Conservation (phyloP, 1,284 basidiomycete species). For the Ustilago trichophora region DNA sequence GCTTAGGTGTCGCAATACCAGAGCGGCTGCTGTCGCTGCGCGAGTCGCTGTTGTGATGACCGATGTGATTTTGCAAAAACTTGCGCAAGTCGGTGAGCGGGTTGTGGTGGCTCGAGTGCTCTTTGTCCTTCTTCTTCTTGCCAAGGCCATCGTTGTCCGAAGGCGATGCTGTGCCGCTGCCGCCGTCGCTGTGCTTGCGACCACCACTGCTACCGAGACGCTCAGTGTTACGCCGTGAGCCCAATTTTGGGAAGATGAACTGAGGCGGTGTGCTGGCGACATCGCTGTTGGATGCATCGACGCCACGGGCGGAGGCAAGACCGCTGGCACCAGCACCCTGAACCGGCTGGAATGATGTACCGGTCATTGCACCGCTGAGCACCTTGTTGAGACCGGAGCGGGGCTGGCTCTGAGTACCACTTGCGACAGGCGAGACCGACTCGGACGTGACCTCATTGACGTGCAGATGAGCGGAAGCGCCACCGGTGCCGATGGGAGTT, state of each 20-base stretch:
- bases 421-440: slow-evolving; percentile 22
- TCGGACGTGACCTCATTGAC: slow-evolving; percentile 8
- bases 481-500: slow-evolving; percentile 49
- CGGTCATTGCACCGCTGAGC: slow-evolving; percentile 42
- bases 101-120: slow-evolving; percentile 44
- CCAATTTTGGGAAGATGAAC: slow-evolving; percentile 63
- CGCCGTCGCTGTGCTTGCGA: slow-evolving; percentile 20
- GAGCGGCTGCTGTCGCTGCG: slow-evolving; percentile 47
- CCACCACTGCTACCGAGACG: slow-evolving; percentile 17
- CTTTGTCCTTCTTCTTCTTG: slow-evolving; percentile 56
- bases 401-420: slow-evolving; percentile 9
- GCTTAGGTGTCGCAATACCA: slow-evolving; percentile 44
- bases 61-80: slow-evolving; percentile 61
- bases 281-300: slow-evolving; percentile 32
- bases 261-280: slow-evolving; percentile 52
- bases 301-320: slow-evolving; percentile 50
- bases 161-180: slow-evolving; percentile 36
- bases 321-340: slow-evolving; percentile 54
- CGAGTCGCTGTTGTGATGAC: slow-evolving; percentile 57
- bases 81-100: slow-evolving; percentile 56
- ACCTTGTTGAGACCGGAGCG: slow-evolving; percentile 41
- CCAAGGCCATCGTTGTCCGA: slow-evolving; percentile 29
- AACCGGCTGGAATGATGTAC: slow-evolving; percentile 32
- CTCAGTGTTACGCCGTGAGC: slow-evolving; percentile 43
- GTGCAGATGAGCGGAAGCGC: slow-evolving; percentile 16